Evolutionary conservation across 306 rosid species (phyloP).

Genomic region (Cercis canadensis): DNA sequence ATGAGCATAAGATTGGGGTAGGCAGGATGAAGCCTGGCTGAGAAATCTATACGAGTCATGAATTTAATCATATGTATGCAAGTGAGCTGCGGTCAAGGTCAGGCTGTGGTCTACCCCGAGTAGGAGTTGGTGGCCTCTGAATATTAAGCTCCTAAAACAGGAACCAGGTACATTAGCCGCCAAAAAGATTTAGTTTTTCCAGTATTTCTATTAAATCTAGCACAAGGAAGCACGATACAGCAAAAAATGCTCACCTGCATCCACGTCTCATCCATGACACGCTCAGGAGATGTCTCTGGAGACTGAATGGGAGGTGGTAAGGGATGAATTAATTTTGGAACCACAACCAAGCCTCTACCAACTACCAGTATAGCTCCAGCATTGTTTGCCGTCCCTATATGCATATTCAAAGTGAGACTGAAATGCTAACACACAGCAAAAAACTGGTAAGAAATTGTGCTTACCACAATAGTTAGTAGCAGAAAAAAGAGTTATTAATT

Average conservation of each 20-base stretch:
- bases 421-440: slow-evolving; percentile 27
- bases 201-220: slow-evolving; percentile 11
- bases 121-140: slow-evolving; percentile 99
- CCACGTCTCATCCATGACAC: slow-evolving; percentile 85
- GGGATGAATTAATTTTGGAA: slow-evolving; percentile 97
- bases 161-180: background rate
- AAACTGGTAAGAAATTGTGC: slow-evolving; percentile 31
- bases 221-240: background rate
- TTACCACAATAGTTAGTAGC: slow-evolving; percentile 99
- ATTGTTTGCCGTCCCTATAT: slow-evolving; percentile 93
- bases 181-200: background rate
- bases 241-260: slow-evolving; percentile 77
- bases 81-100: slow-evolving; percentile 95
- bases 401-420: slow-evolving; percentile 37
- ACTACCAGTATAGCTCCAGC: slow-evolving; percentile 98
- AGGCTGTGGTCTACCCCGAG: slow-evolving; percentile 98
- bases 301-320: slow-evolving; percentile 97
- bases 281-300: slow-evolving; percentile 98
- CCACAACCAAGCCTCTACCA: slow-evolving; percentile 99
- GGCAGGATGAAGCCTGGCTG: slow-evolving; percentile 27
- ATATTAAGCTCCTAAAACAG: slow-evolving; percentile 81
- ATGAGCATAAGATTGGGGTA: background rate
- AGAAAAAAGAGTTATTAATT: slow-evolving; percentile 94
- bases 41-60: slow-evolving; percentile 27
- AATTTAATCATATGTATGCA: slow-evolving; percentile 78